Percentiles rank a stretch among this genome's conserved stretches.
Evolutionary conservation across 2,329 filamentous ascomycete genomes (phyloP).

Genomic region (Colletotrichum agaves): DNA sequence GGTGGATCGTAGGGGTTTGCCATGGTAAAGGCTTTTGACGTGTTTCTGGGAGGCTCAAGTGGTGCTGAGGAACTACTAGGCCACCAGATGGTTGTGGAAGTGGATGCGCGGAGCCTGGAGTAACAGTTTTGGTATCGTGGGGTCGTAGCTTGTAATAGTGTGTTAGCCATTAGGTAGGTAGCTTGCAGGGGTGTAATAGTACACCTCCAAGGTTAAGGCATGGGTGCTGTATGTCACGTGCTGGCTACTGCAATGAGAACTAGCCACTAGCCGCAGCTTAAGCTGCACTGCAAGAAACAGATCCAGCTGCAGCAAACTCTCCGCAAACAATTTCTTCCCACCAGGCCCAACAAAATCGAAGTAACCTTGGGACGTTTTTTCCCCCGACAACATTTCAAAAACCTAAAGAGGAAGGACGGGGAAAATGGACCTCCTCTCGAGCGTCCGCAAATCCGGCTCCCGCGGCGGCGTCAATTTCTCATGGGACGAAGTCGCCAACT

Average conservation of each 20-base stretch:
- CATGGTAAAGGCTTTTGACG: constrained; percentile 47
- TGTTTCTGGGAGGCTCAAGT: background rate
- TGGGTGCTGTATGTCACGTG: constrained; percentile 1
- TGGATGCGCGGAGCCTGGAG: constrained; percentile 9
- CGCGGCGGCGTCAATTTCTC: constrained; percentile 95
- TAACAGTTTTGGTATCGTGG: constrained; percentile 31
- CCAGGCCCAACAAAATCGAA: background rate
- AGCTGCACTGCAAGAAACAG: too few relatives aligned
- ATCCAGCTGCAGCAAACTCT: too few relatives aligned
- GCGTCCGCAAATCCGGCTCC: constrained; percentile 89
- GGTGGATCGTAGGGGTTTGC: constrained; percentile 60
- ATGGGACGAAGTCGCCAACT: constrained; percentile 93
- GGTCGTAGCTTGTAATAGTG: constrained; percentile 24
- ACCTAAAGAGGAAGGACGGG: too few relatives aligned
- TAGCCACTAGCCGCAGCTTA: too few relatives aligned
- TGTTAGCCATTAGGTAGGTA: background rate
- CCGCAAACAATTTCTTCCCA: background rate
- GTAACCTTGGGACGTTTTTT: background rate
- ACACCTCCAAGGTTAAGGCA: background rate
- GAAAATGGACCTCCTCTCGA: constrained; percentile 86
- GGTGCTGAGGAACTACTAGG: background rate
- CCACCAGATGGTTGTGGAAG: background rate
- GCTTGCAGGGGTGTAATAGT: constrained; percentile 13
- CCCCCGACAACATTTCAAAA: too few relatives aligned
- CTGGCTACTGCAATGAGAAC: too few relatives aligned